Evolutionary conservation across 78 protist genomes (phyloP), one percentile per base, ranked within the genome.

Genomic region (Dictyostelium purpureum): DNA sequence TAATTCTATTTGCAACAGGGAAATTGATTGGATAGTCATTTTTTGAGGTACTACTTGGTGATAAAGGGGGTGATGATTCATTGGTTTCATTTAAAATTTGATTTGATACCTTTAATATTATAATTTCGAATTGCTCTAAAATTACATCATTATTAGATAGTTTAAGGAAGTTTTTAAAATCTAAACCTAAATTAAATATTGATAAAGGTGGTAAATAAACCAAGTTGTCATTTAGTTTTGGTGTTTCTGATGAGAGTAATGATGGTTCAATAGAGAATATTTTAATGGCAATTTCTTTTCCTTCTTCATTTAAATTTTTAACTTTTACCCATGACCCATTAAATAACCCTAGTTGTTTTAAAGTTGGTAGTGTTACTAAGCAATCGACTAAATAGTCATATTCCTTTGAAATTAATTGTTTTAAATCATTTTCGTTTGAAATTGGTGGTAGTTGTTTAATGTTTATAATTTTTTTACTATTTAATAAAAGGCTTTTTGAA

Each of bases 161-260:
- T 40, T 69, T 35, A 40, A 69, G 40, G 16, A 42, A 21, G 26
- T 18, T 21, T 40, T 35, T 40, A 40, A n/a, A n/a, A 40, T 11
- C 52, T 40, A 69, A 19, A 38, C 59, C 56, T 43, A 83, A 57
- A 83, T 83, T 83, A 43, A 70, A 83, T 38, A 71, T 37, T 24
- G 79, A 71, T 1, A 83, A 6, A 31, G 90, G 90, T 70, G 90
- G 54, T 18, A 83, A 49, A 57, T 83, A 83, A 16, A 83, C 11
- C 37, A 28, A 28, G 9, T 45, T 73, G 71, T 83, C 90, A 42
- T 56, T 67, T 67, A 83, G 10, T 26, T n/a, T 6, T 26, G 26
- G 18, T 6, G n/a, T n/a, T n/a, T n/a, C n/a, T n/a, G n/a, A n/a
- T 31, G 37, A 3, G 7, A 11, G 7, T 28, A n/a, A n/a, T 54